These are phyloP conservation scores for Penicillium sclerotigenum DNA, from an alignment of 2,329 filamentous ascomycete genomes.

Conservation along the genomic window DNA sequence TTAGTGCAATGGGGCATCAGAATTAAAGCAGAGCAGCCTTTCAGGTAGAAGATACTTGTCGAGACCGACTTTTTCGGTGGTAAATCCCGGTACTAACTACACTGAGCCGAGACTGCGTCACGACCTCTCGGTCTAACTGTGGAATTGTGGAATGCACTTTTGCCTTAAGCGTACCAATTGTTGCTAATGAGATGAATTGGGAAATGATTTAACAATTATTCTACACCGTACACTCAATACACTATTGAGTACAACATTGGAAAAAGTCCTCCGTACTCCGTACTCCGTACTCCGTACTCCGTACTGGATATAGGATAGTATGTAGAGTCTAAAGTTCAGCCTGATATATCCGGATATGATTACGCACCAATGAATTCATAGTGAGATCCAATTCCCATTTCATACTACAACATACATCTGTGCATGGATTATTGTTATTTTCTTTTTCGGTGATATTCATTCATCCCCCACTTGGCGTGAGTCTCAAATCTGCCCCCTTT, in stretches of 20 bases:
- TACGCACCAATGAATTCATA: constrained; percentile 7
- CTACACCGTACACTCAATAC: no score
- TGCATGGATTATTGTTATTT: background rate
- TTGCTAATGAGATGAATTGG: background rate
- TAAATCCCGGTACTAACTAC: constrained; percentile 1
- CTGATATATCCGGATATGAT: background rate
- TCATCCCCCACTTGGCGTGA: background rate
- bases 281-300: no score
- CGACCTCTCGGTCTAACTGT: background rate
- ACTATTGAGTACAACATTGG: no score
- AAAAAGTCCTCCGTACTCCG: no score
- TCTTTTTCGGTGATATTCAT: background rate
- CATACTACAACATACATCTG: background rate
- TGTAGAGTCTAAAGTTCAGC: background rate
- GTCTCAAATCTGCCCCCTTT: background rate
- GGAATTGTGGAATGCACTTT: constrained; percentile 1
- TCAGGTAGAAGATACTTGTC: background rate
- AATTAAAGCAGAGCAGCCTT: background rate
- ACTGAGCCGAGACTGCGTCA: constrained; percentile 2
- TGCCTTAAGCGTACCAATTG: background rate
- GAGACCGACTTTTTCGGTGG: background rate
- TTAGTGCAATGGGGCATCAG: no score
- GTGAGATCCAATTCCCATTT: background rate
- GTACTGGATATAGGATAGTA: background rate
- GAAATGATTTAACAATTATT: background rate